Evolutionary conservation across 2,329 filamentous ascomycete species (phyloP), one percentile per base, ranked within the genome.

Genomic region (Ophiocordyceps sinensis): DNA sequence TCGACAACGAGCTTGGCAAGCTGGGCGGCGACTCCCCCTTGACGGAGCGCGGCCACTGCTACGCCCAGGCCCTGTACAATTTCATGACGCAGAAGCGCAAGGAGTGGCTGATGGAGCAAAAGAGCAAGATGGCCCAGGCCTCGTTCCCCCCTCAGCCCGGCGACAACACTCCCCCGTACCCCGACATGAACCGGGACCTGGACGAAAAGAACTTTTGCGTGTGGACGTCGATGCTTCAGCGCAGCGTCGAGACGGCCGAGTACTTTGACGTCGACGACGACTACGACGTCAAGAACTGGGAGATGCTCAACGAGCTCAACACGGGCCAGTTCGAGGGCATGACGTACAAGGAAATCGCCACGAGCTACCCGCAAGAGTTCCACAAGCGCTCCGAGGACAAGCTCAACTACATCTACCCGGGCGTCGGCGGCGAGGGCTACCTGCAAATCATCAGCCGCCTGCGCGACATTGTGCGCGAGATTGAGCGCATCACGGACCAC

Each of bases 401-500:
- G 66, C 77, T 98, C 40, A 83, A 86, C 51, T 98, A 98, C 62
- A 87, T 93, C 48, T 96, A 96, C 59, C 91, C 91, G 1, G 91
- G 91, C 5, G 85, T 93, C 15, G 91, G 91, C 21, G 91, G 91
- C 40, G 91, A 98, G 62, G 87, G 89, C 28, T 98, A 98, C 54
- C 75, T 98, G 11, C 89, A 96, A 62, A 84, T 98, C 52, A 95
- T 98, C 64, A 94, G 91, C 60, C 85, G 91, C 39, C 75, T 96
- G 30, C 82, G 88, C 41, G 84, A 94, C 47, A 91, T 98, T 67
- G 94, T 98, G 48, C 82, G 94, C 39, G 91, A 98, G 65, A 81
- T 95, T 45, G 91, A 98, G 68, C 82, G 91, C 45, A 96, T 94
- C 70, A 94, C 86, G 28, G 91, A 98, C 54, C 89, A 96, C 60